Evolutionary conservation across 495 filamentous ascomycete genomes (phyloP).

Genomic region (Niebla homalea): DNA sequence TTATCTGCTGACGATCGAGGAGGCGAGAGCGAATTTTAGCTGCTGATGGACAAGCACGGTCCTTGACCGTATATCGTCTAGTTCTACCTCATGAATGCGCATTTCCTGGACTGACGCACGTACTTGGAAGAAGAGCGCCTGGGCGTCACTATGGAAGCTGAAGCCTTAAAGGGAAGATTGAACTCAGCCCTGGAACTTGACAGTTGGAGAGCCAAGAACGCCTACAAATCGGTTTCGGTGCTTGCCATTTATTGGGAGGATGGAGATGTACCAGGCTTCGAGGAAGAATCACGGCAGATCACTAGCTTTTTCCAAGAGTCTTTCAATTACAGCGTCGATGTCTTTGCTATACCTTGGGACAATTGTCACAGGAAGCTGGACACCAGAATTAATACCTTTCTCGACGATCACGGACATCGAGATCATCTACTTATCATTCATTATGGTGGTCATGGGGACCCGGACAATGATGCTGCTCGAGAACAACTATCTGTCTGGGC

Average conservation of each 20-base stretch:
- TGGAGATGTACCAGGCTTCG: background rate
- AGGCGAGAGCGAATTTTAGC: too few relatives aligned
- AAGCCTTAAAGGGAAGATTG: background rate
- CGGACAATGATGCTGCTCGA: background rate
- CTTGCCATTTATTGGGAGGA: constrained; percentile 2
- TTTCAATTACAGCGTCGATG: background rate
- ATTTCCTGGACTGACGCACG: too few relatives aligned
- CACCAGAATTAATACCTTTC: background rate
- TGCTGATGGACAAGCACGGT: too few relatives aligned
- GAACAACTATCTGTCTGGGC: constrained; percentile 3
- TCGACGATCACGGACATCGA: background rate
- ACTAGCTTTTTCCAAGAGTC: background rate
- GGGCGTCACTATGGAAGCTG: background rate
- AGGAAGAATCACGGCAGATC: background rate
- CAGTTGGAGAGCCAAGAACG: background rate
- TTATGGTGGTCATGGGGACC: constrained; percentile 7
- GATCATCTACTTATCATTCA: constrained; percentile 2
- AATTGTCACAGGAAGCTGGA: constrained; percentile 2
- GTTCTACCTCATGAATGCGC: too few relatives aligned
- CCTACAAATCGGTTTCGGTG: constrained; percentile 5
- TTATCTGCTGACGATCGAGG: too few relatives aligned
- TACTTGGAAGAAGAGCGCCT: too few relatives aligned
- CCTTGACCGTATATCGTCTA: too few relatives aligned
- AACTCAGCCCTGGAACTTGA: constrained; percentile 1
- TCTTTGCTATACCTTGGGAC: constrained; percentile 3